Base-by-base conservation (phyloP, 73 alveolate genomes). In the Tetrahymena elliotti region DNA sequence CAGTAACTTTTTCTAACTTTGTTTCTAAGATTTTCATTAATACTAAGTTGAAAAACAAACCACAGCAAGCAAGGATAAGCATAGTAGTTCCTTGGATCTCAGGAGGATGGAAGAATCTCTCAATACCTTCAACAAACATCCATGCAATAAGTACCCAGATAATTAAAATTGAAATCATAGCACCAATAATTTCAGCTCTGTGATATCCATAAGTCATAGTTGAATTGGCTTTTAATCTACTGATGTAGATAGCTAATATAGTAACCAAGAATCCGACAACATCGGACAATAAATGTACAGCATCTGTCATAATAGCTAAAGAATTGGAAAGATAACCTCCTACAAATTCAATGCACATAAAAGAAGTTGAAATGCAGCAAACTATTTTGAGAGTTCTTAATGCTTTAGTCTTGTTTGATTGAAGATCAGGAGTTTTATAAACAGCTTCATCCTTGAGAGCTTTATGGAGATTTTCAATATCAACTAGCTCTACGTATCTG, bases 111-210 rank as follows among this genome's bases (percentile, higher is more conserved):
- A 98, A 68, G 22, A 97, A 94, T 92, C 99, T 93, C 33, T 96
- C 96, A 53, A 95, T 47, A 33, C 98, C 97, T 95, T 97, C 98
- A 92, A 93, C 93, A 24, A 98, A 93, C 52, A 98, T 98, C 99
- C 99, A 98, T 83, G 97, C 96, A 38, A 98, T 97, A 33, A 98
- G 95, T 0, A 98, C 99, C 99, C 99, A 97, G 40, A 98, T 96
- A 36, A 98, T 94, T 47, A 98, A 82, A 33, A 98, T 98, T 88
- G 99, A 94, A 0, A 96, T 98, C 93, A 98, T 84, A 11, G 99
- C 99, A 35, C 99, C 99, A 18, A 98, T 95, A 34, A 98, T 98
- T 93, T 98, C 99, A 1, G 99, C 99, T 96, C 99, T 97, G 93
- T 97, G 99, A 82, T 98, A 98, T 16, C 99, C 99, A 96, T 93